Evolutionary conservation across 345 rosid species (phyloP).

Genomic region (Cardamine occulta): DNA sequence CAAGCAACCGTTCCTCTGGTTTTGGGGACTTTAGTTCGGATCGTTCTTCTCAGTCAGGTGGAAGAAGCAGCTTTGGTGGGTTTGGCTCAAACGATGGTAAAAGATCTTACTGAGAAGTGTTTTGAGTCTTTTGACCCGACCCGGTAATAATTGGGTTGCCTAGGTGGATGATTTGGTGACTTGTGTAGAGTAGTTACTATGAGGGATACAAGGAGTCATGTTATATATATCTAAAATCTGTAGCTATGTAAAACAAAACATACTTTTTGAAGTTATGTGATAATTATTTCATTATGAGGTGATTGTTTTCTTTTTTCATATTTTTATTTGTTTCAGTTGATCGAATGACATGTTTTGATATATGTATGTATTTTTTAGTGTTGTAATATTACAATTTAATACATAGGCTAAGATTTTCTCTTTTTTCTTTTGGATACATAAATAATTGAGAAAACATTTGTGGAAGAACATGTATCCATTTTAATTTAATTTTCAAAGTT

Average conservation of each 20-base stretch:
- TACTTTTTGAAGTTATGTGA: slow-evolving; percentile 5
- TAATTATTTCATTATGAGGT: not conserved
- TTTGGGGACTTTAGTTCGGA: slow-evolving; percentile 53
- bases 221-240: slow-evolving; percentile 20
- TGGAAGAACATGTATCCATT: too few relatives aligned
- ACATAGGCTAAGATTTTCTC: too few relatives aligned
- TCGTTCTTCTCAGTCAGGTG: slow-evolving; percentile 49
- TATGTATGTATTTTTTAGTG: not conserved
- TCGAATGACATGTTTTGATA: not conserved
- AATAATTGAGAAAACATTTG: too few relatives aligned
- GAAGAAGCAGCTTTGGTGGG: slow-evolving; percentile 45
- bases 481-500: too few relatives aligned
- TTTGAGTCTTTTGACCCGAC: slow-evolving; percentile 18
- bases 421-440: too few relatives aligned
- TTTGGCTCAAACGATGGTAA: slow-evolving; percentile 44
- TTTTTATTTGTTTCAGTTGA: not conserved
- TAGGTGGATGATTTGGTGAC: slow-evolving; percentile 17
- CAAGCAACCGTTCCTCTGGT: slow-evolving; percentile 45
- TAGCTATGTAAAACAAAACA: slow-evolving; percentile 35
- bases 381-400: too few relatives aligned
- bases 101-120: slow-evolving; percentile 29
- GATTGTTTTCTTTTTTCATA: slow-evolving; percentile 9
- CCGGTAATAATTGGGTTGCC: slow-evolving; percentile 26
- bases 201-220: slow-evolving; percentile 14
- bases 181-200: slow-evolving; percentile 28